These are phyloP conservation scores for Haplosporangium sp. DNA, from an alignment of 371 early-diverging fungal species.

Conservation along the genomic window DNA sequence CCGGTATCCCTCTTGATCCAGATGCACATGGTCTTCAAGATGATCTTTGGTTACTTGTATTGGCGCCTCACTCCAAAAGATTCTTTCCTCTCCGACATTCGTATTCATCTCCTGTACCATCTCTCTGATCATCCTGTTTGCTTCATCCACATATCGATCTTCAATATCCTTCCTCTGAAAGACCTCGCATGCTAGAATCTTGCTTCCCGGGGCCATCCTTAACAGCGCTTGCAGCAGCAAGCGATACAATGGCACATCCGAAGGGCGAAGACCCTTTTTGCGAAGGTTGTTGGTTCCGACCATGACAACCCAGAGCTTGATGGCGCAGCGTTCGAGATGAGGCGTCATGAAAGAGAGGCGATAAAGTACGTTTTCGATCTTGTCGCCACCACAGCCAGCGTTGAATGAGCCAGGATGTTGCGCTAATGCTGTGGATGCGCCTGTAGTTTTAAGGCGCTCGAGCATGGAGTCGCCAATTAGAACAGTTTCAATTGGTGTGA, in stretches of 20 bases:
- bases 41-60: not conserved
- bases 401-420: conserved; percentile 10
- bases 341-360: conserved; percentile 21
- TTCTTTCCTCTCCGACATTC: not conserved
- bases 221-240: conserved; percentile 19
- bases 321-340: not conserved
- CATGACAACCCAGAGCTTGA: conserved; percentile 26
- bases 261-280: conserved; percentile 19
- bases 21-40: conserved; percentile 20
- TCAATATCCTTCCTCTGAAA: conserved; percentile 17
- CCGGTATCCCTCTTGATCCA: conserved; percentile 3
- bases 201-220: not conserved
- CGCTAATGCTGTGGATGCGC: conserved; percentile 8
- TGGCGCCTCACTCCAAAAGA: conserved; percentile 9
- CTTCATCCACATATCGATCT: conserved; percentile 5
- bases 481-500: conserved; percentile 4
- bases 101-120: conserved; percentile 10
- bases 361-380: conserved; percentile 22
- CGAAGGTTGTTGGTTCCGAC: conserved; percentile 24
- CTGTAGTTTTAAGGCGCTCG: conserved; percentile 27
- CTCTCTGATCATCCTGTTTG: conserved; percentile 1
- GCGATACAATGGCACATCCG: conserved; percentile 12
- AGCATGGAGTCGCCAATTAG: conserved; percentile 27
- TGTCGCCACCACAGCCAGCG: conserved; percentile 25
- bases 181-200: conserved; percentile 13